Percentiles rank a stretch among this genome's conserved stretches.
These are phyloP conservation scores for Globisporangium apiculatum DNA, from an alignment of 352 stramenopile species.

Conservation along the genomic window DNA sequence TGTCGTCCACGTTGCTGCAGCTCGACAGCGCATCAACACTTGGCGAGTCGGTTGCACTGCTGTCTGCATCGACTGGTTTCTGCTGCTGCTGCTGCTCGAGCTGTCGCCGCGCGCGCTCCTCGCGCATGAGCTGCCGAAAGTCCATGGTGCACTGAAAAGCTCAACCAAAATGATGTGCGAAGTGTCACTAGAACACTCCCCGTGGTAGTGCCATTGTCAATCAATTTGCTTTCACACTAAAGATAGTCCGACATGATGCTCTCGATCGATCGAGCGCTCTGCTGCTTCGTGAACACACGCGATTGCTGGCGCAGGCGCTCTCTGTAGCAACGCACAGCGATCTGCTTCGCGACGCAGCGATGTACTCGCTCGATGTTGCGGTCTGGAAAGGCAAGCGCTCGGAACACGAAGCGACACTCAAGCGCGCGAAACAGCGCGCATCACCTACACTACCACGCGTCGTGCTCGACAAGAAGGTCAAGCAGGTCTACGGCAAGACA, in stretches of 20 bases:
- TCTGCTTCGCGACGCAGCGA: conserved; percentile 2
- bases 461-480: conserved; percentile 26
- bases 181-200: not conserved
- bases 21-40: not conserved
- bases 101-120: conserved; percentile 37
- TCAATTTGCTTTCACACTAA: not conserved
- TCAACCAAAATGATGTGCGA: too few relatives aligned
- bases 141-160: conserved; percentile 23
- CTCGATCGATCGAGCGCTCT: too few relatives aligned
- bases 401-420: conserved; percentile 24
- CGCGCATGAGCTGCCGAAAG: conserved; percentile 39
- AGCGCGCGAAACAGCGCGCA: conserved; percentile 20
- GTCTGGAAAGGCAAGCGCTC: conserved; percentile 34
- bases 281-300: not conserved
- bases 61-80: not conserved
- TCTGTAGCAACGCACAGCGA: not conserved
- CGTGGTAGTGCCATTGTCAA: too few relatives aligned
- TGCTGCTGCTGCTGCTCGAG: conserved; percentile 5
- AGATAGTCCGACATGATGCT: not conserved
- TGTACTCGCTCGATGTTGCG: conserved; percentile 59
- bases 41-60: not conserved
- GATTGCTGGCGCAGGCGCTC: not conserved
- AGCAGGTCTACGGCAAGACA: conserved; percentile 53
- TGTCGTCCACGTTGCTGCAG: not conserved
- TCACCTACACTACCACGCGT: conserved; percentile 16